These are phyloP conservation scores for Chrysosphaeria jannelii DNA, from an alignment of 2,329 filamentous ascomycete genomes.

Conservation along the genomic window DNA sequence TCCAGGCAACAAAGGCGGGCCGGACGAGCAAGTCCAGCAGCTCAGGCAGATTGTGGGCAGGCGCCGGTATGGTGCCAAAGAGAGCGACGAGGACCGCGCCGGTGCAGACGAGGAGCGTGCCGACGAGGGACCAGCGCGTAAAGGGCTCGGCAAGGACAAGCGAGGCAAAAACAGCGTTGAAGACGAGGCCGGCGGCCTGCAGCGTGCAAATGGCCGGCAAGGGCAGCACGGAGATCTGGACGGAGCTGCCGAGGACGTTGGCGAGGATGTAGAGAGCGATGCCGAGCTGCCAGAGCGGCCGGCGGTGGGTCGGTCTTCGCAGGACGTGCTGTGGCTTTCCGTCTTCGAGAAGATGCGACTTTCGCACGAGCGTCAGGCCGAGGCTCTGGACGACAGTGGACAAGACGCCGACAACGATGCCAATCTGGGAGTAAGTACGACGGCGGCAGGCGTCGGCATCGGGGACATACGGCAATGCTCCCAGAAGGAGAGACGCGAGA, in stretches of 20 bases:
- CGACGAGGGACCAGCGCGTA: constrained; percentile 71
- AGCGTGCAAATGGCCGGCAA: constrained; percentile 82
- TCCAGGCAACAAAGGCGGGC: constrained; percentile 62
- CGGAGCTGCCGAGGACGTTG: constrained; percentile 80
- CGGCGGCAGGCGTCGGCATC: too few relatives aligned
- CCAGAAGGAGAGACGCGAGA: constrained; percentile 31
- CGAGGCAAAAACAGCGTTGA: constrained; percentile 94
- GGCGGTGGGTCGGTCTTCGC: constrained; percentile 61
- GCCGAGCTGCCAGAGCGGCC: constrained; percentile 82
- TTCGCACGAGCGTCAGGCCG: constrained; percentile 82
- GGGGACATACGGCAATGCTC: constrained; percentile 48
- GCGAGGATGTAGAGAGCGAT: constrained; percentile 94
- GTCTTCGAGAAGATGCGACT: constrained; percentile 94
- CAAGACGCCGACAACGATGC: constrained; percentile 72
- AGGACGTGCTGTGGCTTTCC: constrained; percentile 57
- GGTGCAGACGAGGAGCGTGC: constrained; percentile 60
- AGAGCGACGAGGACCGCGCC: constrained; percentile 80
- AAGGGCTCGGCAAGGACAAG: constrained; percentile 81
- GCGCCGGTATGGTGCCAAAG: constrained; percentile 81
- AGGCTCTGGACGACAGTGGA: constrained; percentile 89
- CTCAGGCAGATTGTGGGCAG: constrained; percentile 64
- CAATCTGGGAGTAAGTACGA: too few relatives aligned
- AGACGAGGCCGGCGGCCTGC: constrained; percentile 84
- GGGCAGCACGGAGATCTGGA: constrained; percentile 89
- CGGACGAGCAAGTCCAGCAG: constrained; percentile 46